Evolutionary conservation across 805 yeast genomes (phyloP).

Genomic region (Nakazawaea ambrosiae): DNA sequence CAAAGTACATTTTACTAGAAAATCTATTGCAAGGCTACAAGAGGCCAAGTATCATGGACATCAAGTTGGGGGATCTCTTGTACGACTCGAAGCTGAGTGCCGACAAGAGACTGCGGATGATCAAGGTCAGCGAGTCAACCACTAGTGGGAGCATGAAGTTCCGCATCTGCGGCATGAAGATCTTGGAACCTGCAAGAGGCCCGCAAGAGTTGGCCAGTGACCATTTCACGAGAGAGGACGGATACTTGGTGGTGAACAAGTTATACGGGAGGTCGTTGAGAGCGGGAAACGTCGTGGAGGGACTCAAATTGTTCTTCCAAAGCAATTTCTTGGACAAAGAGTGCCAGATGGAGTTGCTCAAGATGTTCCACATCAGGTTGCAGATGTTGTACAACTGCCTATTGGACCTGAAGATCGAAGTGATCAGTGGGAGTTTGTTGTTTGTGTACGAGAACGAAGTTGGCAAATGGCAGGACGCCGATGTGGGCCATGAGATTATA

Average conservation of each 20-base stretch:
- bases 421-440: slow-evolving; percentile 67
- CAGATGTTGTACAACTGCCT: slow-evolving; percentile 62
- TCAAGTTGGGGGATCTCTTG: slow-evolving; percentile 69
- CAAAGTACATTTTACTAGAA: slow-evolving; percentile 56
- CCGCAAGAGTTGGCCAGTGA: not conserved
- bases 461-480: slow-evolving; percentile 39
- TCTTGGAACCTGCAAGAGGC: slow-evolving; percentile 20
- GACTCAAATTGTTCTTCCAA: slow-evolving; percentile 39
- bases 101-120: slow-evolving; percentile 59
- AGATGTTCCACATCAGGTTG: slow-evolving; percentile 48
- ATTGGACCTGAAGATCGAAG: slow-evolving; percentile 51
- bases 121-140: slow-evolving; percentile 57
- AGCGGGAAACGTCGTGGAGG: slow-evolving; percentile 32
- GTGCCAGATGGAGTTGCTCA: slow-evolving; percentile 31
- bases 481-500: slow-evolving; percentile 31
- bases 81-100: slow-evolving; percentile 54
- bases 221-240: slow-evolving; percentile 19
- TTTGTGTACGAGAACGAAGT: slow-evolving; percentile 68
- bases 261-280: slow-evolving; percentile 61
- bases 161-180: slow-evolving; percentile 85
- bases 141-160: slow-evolving; percentile 75
- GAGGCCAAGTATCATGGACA: slow-evolving; percentile 71
- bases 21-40: slow-evolving; percentile 57
- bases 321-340: slow-evolving; percentile 24
- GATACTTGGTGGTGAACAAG: slow-evolving; percentile 53